Percentiles rank a stretch among this genome's conserved stretches.
These are phyloP conservation scores for Diplotaxis tenuifolia DNA, from an alignment of 345 rosid species.

Conservation along the genomic window DNA sequence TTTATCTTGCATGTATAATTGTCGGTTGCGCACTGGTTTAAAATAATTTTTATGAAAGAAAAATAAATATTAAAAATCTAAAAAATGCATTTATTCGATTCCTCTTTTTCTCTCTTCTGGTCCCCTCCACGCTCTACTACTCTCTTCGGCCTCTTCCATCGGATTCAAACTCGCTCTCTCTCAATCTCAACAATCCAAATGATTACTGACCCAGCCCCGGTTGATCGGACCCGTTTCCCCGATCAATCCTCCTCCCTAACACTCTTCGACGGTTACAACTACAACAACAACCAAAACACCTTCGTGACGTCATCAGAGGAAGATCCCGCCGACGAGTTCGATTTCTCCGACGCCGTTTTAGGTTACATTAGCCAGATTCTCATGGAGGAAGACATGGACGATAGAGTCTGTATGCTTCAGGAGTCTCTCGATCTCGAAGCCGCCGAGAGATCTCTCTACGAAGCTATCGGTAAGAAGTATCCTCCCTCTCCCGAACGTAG, in stretches of 20 bases:
- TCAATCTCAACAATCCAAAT: constrained; percentile 17
- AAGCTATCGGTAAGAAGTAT: constrained; percentile 80
- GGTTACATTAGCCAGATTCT: constrained; percentile 81
- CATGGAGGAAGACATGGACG: constrained; percentile 88
- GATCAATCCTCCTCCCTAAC: constrained; percentile 43
- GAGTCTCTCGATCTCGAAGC: constrained; percentile 84
- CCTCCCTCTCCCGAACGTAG: constrained; percentile 74
- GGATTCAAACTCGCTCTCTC: neutral
- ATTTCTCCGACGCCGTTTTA: constrained; percentile 81
- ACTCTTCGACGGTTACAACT: constrained; percentile 42
- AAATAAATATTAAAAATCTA: neutral
- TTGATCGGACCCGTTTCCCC: constrained; percentile 41
- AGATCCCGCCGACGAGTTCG: constrained; percentile 63
- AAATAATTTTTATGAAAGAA: neutral
- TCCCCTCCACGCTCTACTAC: constrained; percentile 28
- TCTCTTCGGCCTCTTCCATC: neutral
- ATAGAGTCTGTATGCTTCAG: constrained; percentile 73
- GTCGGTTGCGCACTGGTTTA: neutral
- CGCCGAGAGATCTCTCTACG: constrained; percentile 88
- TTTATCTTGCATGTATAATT: too few species aligned
- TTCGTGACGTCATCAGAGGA: constrained; percentile 35
- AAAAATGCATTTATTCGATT: neutral
- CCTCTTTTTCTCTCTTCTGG: constrained; percentile 4
- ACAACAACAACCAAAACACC: constrained; percentile 22
- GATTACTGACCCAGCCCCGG: constrained; percentile 56